Conservation (phyloP, 495 filamentous ascomycete species). For the Lophium mytilinum region DNA sequence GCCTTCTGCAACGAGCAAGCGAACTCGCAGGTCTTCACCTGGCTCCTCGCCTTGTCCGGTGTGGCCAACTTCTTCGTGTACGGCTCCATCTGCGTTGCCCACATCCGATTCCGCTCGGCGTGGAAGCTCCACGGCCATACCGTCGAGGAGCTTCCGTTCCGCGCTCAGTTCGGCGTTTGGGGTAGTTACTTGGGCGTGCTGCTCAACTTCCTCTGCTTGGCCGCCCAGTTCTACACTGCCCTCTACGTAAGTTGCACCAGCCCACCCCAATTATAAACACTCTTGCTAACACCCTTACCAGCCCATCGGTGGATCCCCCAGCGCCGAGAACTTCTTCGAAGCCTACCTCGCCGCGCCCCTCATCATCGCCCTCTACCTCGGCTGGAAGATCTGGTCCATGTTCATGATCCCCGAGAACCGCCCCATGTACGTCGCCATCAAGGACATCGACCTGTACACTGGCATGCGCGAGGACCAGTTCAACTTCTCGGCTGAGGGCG, state of each 20-base stretch:
- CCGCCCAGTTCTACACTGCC: constrained; percentile 20
- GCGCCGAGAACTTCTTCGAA: constrained; percentile 26
- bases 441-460: constrained; percentile 26
- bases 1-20: constrained; percentile 48
- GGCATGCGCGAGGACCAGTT: constrained; percentile 22
- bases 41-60: constrained; percentile 50
- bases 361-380: constrained; percentile 19
- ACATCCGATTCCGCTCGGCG: constrained; percentile 52
- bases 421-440: constrained; percentile 8
- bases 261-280: background rate
- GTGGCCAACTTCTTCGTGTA: constrained; percentile 50
- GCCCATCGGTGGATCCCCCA: constrained; percentile 20
- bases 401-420: constrained; percentile 6
- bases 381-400: constrained; percentile 23
- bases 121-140: constrained; percentile 19
- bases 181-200: constrained; percentile 13
- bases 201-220: constrained; percentile 19
- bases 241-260: constrained; percentile 17
- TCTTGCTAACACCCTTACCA: background rate
- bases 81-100: constrained; percentile 48
- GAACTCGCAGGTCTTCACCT: constrained; percentile 47
- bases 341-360: constrained; percentile 23
- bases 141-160: constrained; percentile 14
- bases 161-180: constrained; percentile 14
- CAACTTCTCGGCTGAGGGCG: constrained; percentile 6